These are phyloP conservation scores for Chalara sp. DNA, from an alignment of 2,329 filamentous ascomycete species.

Conservation along the genomic window DNA sequence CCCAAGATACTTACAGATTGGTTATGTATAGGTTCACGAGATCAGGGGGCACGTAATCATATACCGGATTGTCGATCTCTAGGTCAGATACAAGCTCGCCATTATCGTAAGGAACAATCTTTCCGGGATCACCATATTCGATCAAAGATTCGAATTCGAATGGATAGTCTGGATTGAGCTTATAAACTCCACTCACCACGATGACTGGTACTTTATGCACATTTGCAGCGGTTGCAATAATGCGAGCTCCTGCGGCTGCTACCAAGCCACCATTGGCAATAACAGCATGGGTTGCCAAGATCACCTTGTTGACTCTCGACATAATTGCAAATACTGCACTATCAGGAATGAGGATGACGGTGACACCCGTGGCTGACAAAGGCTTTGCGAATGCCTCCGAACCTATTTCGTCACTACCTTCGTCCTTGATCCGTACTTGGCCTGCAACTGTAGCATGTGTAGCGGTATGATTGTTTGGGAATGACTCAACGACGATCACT, in stretches of 20 bases:
- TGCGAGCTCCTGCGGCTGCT: slow-evolving; percentile 73
- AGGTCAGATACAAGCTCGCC: slow-evolving; percentile 72
- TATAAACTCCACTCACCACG: slow-evolving; percentile 86
- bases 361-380: slow-evolving; percentile 69
- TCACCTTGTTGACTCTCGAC: slow-evolving; percentile 91
- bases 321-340: slow-evolving; percentile 88
- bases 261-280: slow-evolving; percentile 83
- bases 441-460: slow-evolving; percentile 59
- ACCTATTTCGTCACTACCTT: slow-evolving; percentile 33
- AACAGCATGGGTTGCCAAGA: slow-evolving; percentile 80
- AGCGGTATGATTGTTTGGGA: slow-evolving; percentile 59
- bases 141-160: slow-evolving; percentile 77
- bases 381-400: slow-evolving; percentile 63
- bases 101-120: slow-evolving; percentile 70
- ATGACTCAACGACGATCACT: slow-evolving; percentile 72
- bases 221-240: slow-evolving; percentile 79
- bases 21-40: slow-evolving; percentile 78
- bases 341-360: slow-evolving; percentile 78
- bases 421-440: slow-evolving; percentile 35
- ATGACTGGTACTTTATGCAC: slow-evolving; percentile 79
- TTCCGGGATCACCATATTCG: slow-evolving; percentile 78
- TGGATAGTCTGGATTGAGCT: slow-evolving; percentile 83
- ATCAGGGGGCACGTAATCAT: slow-evolving; percentile 75
- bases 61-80: slow-evolving; percentile 71
- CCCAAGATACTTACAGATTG: slow-evolving; percentile 55